Evolutionary conservation across 768 basidiomycete species (phyloP).

Genomic region (Lentinula guzmanii): DNA sequence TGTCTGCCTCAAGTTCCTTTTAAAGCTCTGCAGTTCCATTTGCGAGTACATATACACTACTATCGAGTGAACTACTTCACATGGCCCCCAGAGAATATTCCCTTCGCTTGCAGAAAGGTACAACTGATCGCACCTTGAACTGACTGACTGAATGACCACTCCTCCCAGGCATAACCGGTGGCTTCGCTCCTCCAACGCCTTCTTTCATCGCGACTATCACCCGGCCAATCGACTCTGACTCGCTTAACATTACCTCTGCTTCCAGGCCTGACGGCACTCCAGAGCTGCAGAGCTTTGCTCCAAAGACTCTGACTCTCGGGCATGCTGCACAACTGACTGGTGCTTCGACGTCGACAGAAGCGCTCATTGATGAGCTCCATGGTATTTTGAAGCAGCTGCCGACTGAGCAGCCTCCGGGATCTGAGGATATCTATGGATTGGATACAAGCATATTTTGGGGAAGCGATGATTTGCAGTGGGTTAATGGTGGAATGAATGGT

Average conservation of each 20-base stretch:
- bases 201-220: conserved; percentile 49
- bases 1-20: too few species aligned
- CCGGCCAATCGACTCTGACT: conserved; percentile 23
- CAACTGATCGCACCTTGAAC: not conserved
- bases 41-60: too few species aligned
- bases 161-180: conserved; percentile 62
- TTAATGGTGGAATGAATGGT: conserved; percentile 55
- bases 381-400: conserved; percentile 55
- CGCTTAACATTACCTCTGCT: conserved; percentile 40
- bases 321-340: conserved; percentile 8
- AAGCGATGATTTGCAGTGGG: conserved; percentile 54
- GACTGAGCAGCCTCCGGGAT: conserved; percentile 48
- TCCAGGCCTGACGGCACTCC: conserved; percentile 45
- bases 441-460: conserved; percentile 61
- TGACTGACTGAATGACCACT: not conserved
- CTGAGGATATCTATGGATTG: conserved; percentile 68
- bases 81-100: conserved; percentile 10
- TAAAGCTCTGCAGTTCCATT: too few species aligned
- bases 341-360: conserved; percentile 23
- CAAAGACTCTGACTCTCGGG: conserved; percentile 24
- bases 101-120: conserved; percentile 9
- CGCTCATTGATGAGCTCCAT: conserved; percentile 53
- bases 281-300: conserved; percentile 29
- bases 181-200: conserved; percentile 67
- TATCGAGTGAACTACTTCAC: not conserved